Evolutionary conservation across 2,329 filamentous ascomycete species (phyloP).

Genomic region (Cladosporium sp.): DNA sequence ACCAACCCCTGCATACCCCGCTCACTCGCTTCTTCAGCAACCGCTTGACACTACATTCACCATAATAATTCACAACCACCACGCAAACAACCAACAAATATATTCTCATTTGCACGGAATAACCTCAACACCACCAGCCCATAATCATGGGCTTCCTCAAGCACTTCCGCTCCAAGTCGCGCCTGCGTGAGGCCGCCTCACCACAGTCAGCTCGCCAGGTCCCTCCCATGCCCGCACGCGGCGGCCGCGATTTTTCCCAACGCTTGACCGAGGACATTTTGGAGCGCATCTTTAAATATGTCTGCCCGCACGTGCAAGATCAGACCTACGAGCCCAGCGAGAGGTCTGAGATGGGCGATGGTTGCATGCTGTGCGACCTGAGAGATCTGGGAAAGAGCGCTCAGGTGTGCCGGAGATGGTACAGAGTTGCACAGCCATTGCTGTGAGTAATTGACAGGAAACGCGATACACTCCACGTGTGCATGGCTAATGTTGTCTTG

Average conservation of each 20-base stretch:
- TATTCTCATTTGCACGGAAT: too few relatives aligned
- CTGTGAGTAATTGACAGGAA: constrained; percentile 52
- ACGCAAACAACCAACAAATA: neutral
- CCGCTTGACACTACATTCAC: neutral
- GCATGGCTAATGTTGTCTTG: neutral
- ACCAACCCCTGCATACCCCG: neutral
- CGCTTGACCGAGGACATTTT: constrained; percentile 66
- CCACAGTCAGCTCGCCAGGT: constrained; percentile 13
- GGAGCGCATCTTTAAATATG: constrained; percentile 70
- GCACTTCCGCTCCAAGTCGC: constrained; percentile 43
- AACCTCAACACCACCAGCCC: neutral
- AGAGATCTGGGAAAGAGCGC: constrained; percentile 80
- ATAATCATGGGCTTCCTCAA: constrained; percentile 46
- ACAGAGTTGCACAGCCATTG: constrained; percentile 49
- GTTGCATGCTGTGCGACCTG: constrained; percentile 91
- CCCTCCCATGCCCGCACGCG: constrained; percentile 9
- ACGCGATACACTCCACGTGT: neutral
- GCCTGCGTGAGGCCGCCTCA: constrained; percentile 21
- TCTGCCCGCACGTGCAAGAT: constrained; percentile 80
- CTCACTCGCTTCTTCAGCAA: neutral
- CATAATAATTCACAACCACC: neutral
- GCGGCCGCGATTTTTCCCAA: constrained; percentile 27
- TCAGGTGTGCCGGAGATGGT: constrained; percentile 71
- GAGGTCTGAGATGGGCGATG: constrained; percentile 69
- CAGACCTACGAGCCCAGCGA: constrained; percentile 78